Evolutionary conservation across 1,284 basidiomycete genomes (phyloP).

Genomic region (Neotropicomus parvogracilis): DNA sequence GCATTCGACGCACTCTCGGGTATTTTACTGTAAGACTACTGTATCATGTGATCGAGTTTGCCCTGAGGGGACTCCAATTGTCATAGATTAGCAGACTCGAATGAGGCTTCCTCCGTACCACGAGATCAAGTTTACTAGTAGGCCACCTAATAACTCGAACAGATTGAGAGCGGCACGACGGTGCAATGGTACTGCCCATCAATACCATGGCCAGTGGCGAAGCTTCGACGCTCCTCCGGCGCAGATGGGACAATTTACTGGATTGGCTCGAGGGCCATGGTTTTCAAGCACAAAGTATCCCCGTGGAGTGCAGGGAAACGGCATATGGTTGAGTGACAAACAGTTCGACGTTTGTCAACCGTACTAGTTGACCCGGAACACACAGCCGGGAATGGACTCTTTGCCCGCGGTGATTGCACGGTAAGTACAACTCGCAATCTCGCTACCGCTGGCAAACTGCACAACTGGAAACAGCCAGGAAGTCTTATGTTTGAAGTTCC

Average conservation of each 20-base stretch:
- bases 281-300: conserved; percentile 42
- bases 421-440: conserved; percentile 32
- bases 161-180: too few species aligned
- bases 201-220: conserved; percentile 12
- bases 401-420: conserved; percentile 45
- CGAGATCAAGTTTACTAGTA: too few species aligned
- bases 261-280: conserved; percentile 55
- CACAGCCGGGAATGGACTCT: conserved; percentile 70
- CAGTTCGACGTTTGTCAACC: neutral
- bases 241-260: conserved; percentile 49
- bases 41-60: too few species aligned
- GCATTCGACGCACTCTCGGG: too few species aligned
- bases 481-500: conserved; percentile 66
- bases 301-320: conserved; percentile 45
- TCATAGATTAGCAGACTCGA: too few species aligned
- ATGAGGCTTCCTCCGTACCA: too few species aligned
- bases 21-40: too few species aligned
- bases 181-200: too few species aligned
- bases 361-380: conserved; percentile 7
- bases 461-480: conserved; percentile 40
- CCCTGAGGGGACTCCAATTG: too few species aligned
- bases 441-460: neutral
- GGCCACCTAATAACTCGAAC: too few species aligned
- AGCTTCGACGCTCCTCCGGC: conserved; percentile 5
- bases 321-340: conserved; percentile 36